Base-by-base conservation (phyloP, 495 filamentous ascomycete genomes). In the Collariella sp. region DNA sequence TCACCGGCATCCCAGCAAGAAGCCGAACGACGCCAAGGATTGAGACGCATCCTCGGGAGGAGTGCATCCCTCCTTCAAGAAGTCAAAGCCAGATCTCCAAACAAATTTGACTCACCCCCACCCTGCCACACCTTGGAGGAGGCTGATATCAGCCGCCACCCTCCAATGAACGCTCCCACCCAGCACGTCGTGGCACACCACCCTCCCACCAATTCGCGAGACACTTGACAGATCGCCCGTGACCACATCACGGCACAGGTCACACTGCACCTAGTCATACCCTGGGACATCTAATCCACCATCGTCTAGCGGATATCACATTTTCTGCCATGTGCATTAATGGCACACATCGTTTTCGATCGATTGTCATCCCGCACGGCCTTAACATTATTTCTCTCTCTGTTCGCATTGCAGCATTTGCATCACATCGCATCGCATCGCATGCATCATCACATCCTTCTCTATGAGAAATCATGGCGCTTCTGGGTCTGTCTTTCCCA, bases 1-100 rank as follows among this genome's bases (percentile, higher is more conserved):
- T 22, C 55, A 54, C 3, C 48, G 54, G 31, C 59, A 62, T 23
- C 51, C 40, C 42, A 52, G 51, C 34, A 50, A 59, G 9, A 54
- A 47, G 4, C 12, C 36, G n/a, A 49, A 52, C 29, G 53, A 24
- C 13, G 7, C 11, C 10, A 48, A 55, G 23, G 34, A 23, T 2
- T 47, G 12, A 22, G 31, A 13, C 15, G 2, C 2, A 2, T 45
- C 5, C 6, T n/a, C 7, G 9, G 15, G 35, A 38, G 10, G 35
- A 38, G 3, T 11, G 6, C 39, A 12, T 12, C 5, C 15, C 38
- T n/a, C 5, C 16, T 19, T 11, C 42, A 22, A 26, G 31, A 7
- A 19, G n/a, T n/a, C 48, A 20, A 1, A 31, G 31, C 15, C 34
- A 18, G 34, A 20, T 16, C n/a, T 31, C 13, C 39, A 29, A 23